Conservation (phyloP, 2,329 filamentous ascomycete species). For the Calonectria ilicicola region DNA sequence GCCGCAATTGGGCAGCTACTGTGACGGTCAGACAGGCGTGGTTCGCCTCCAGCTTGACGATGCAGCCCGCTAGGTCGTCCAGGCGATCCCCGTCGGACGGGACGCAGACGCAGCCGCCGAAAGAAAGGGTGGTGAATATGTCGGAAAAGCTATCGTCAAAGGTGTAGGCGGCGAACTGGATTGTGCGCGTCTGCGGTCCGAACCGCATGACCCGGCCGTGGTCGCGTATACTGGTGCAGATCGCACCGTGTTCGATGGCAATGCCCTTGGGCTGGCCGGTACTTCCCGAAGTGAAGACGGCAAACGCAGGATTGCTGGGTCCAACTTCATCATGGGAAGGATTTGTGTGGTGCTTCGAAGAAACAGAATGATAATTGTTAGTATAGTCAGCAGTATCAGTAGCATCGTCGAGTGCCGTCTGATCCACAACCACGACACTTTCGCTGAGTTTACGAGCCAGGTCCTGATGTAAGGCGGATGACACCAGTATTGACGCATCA, state of each 20-base stretch:
- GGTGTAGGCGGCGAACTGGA: slow-evolving; percentile 31
- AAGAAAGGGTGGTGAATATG: slow-evolving; percentile 20
- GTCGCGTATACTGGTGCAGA: slow-evolving; percentile 4
- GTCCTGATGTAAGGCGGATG: too few species aligned
- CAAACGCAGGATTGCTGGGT: too few species aligned
- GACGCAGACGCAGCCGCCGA: slow-evolving; percentile 31
- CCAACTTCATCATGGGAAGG: too few species aligned
- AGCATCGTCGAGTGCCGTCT: too few species aligned
- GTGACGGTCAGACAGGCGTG: slow-evolving; percentile 27
- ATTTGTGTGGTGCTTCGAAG: too few species aligned
- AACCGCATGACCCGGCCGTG: slow-evolving; percentile 13
- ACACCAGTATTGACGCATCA: too few species aligned
- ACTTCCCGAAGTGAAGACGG: slow-evolving; percentile 40
- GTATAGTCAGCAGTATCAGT: too few species aligned
- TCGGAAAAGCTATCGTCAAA: slow-evolving; percentile 34
- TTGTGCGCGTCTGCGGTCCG: slow-evolving; percentile 3
- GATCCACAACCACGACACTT: too few species aligned
- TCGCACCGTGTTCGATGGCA: slow-evolving; percentile 30
- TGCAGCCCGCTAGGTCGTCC: slow-evolving; percentile 26
- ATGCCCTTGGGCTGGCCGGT: slow-evolving; percentile 42
- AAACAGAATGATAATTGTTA: too few species aligned
- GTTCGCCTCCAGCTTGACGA: slow-evolving; percentile 21
- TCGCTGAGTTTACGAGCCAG: too few species aligned
- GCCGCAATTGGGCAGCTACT: slow-evolving; percentile 18
- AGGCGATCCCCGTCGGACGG: slow-evolving; percentile 30